Base-by-base conservation (phyloP, 345 rosid genomes). In the Acer yangbiense region DNA sequence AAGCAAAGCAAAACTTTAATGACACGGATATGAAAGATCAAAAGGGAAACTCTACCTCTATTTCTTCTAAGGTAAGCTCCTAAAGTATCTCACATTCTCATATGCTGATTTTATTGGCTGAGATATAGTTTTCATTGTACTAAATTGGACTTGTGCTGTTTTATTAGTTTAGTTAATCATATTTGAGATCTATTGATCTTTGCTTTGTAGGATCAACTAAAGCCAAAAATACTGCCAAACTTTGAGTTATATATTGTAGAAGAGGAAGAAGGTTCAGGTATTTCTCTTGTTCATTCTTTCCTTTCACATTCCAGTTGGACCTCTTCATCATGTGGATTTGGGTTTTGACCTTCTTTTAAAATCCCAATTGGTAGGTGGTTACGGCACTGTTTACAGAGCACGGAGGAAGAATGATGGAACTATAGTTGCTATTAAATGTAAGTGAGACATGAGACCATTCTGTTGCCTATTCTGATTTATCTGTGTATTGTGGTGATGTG, bases 221-320 rank as follows among this genome's bases (percentile, higher is more conserved):
- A 81, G 83, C 71, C 84, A 62, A 84, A 88, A 79, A 60, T 63
- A 43, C 78, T 88, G 72, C 99, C 99, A 27, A 75, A 72, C 48
- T 96, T 96, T 87, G 98, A 96, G 57, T 85, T 91, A 76, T 94
- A 83, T 78, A 77, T 82, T 63, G 88, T 92, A 27, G 92, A 90
- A 85, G 95, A 88, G 79, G 94, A 94, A 85, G 99, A 91, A 81
- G 99, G 98, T 67, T 94, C 99, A 85, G 98, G 99, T 92, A 89
- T 39, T 52, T 50, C 23, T 70, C 48, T 29, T 70, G 35, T 68
- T 72, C 69, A 73, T 35, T 23, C 18, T 13, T 39, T 60, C 32
- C 60, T 18, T 61, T 62, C 17, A 44, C 71, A 62, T 74, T 35
- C 44, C 27, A 18, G 23, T 1, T 66, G 32, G 32, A 32, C 52